Conservation (phyloP, 2,329 filamentous ascomycete genomes). For the Apiospora arundinis region DNA sequence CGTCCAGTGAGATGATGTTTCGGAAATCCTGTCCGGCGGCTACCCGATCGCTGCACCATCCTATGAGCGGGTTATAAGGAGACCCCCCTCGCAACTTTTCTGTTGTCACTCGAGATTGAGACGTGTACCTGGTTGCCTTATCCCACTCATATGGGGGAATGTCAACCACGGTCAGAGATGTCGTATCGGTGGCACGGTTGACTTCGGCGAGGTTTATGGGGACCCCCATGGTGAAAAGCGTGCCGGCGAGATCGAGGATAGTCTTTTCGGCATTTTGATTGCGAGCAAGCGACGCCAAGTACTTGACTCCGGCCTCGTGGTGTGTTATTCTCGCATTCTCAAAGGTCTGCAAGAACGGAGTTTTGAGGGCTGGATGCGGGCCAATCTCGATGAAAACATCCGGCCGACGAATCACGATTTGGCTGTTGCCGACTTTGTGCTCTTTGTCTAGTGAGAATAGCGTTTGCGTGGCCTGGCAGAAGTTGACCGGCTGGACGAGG, state of each 20-base stretch:
- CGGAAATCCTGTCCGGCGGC: not conserved
- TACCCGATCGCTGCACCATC: not conserved
- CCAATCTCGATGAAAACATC: constrained; percentile 20
- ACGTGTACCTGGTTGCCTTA: not conserved
- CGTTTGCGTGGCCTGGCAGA: constrained; percentile 28
- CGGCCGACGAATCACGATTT: constrained; percentile 16
- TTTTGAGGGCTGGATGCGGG: constrained; percentile 14
- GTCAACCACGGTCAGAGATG: not conserved
- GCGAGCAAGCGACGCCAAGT: constrained; percentile 36
- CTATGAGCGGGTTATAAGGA: constrained; percentile 5
- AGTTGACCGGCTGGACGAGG: constrained; percentile 25
- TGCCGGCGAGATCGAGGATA: constrained; percentile 36
- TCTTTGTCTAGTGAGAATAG: constrained; percentile 21
- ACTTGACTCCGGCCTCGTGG: constrained; percentile 21
- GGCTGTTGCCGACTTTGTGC: not conserved
- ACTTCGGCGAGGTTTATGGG: constrained; percentile 33
- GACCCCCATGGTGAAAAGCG: constrained; percentile 37
- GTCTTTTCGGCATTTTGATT: constrained; percentile 30
- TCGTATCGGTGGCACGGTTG: not conserved
- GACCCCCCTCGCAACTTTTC: not conserved
- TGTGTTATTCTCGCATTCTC: not conserved
- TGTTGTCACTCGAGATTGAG: not conserved
- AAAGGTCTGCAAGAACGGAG: not conserved
- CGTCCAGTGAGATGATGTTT: constrained; percentile 7
- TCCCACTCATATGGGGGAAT: not conserved